Base-by-base conservation (phyloP, 495 filamentous ascomycete species). In the Haplographium delicatum region DNA sequence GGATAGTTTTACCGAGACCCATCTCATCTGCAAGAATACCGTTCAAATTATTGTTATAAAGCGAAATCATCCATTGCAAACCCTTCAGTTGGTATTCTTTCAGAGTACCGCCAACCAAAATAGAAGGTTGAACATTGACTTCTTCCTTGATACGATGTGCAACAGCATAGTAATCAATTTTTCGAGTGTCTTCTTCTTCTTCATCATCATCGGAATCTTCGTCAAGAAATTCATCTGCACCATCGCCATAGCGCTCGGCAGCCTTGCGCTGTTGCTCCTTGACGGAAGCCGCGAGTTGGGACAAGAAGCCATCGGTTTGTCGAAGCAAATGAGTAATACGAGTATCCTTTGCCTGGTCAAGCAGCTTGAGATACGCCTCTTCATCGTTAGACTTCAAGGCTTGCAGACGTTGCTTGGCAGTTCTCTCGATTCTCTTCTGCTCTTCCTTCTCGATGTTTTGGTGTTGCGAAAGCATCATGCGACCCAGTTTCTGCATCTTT, bases 21-120 rank as follows among this genome's bases (percentile, higher is more conserved):
- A 98, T 98, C 70, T 98, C 93, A 59, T 98, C 93, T 43, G 93
- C 93, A 53, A 98, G 72, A 56, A 98, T 97, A 78, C 93, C 93
- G 66, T 97, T 97, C 52, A 98, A 79, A 67, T 96, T 97, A 76
- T 98, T 98, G 81, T 97, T 97, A 72, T 97, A 98, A 19, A 98
- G 78, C 11, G 93, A 98, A 47, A 97, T 81, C 93, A 98, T 97
- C 93, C 93, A 98, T 66, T 98, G 93, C 52, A 98, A 68, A 70
- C 93, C 93, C 79, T 95, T 96, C 65, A 98, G 35, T 69, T 98
- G 93, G 69, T 98, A 98, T 63, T 98, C 93, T 68, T 98, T 98
- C 39, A 98, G 73, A 2, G 76, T 84, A 60, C 93, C 93, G 54
- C 93, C 93, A 51, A 95, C 85, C 45, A 98, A 79, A 33, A 95